Percentiles rank a stretch among this genome's conserved stretches.
phyloP scores from a whole-genome alignment of 1,284 basidiomycete species.

The Ustilago sp. region DNA sequence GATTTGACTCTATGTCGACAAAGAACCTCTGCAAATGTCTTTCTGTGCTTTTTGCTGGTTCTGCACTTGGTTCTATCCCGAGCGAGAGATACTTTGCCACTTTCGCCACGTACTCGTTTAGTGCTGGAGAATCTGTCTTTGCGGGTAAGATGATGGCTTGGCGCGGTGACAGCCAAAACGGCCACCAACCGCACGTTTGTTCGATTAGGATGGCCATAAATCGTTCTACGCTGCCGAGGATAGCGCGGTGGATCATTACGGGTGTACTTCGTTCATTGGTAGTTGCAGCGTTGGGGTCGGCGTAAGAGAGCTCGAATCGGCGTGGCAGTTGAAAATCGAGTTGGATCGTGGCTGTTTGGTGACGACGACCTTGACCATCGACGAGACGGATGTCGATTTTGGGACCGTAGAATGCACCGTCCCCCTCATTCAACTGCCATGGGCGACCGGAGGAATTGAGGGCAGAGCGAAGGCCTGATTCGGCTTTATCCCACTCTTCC shows the following conservation, averaged over 20 bases:
- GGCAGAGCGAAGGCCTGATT: conserved; percentile 52
- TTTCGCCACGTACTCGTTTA: conserved; percentile 38
- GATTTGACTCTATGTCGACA: conserved; percentile 60
- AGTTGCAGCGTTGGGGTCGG: conserved; percentile 25
- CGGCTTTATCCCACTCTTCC: conserved; percentile 63
- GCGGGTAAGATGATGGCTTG: conserved; percentile 64
- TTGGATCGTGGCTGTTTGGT: conserved; percentile 69
- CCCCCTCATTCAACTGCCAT: conserved; percentile 64
- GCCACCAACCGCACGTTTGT: conserved; percentile 64
- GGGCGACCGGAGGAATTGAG: conserved; percentile 49
- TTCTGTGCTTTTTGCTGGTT: conserved; percentile 8
- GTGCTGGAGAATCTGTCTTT: conserved; percentile 19
- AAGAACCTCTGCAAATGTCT: conserved; percentile 59
- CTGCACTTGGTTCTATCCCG: conserved; percentile 19
- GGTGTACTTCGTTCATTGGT: conserved; percentile 30
- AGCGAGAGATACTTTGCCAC: conserved; percentile 46
- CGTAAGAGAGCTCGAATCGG: conserved; percentile 62
- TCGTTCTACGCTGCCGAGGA: conserved; percentile 67
- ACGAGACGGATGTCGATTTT: conserved; percentile 68
- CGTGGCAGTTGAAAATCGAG: conserved; percentile 68
- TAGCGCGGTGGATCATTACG: conserved; percentile 69
- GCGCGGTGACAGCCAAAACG: conserved; percentile 65
- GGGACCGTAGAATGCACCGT: conserved; percentile 69
- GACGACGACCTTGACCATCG: conserved; percentile 60
- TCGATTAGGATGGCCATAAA: conserved; percentile 68